Conservation (phyloP, 2,329 filamentous ascomycete genomes). For the Beauveria bassiana region DNA sequence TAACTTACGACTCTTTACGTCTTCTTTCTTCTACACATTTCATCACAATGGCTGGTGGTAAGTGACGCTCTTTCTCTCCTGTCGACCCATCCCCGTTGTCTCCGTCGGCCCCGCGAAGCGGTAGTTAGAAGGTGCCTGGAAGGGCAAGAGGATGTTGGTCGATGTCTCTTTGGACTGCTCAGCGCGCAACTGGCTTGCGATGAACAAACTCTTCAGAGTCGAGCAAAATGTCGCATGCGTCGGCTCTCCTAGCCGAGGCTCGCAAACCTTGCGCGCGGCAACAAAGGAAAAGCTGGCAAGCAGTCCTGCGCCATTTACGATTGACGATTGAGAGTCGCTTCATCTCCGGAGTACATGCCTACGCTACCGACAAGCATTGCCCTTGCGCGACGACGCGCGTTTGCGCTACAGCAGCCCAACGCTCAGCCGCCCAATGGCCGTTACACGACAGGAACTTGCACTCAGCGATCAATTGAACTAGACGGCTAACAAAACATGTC, state of each 20-base stretch:
- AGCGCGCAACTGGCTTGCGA: not conserved
- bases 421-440: not conserved
- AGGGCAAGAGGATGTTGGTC: not conserved
- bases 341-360: not conserved
- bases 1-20: slow-evolving; percentile 16
- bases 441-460: not conserved
- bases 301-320: not conserved
- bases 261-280: not conserved
- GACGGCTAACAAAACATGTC: slow-evolving; percentile 22
- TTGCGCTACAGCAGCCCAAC: not conserved
- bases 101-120: not conserved
- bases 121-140: not conserved
- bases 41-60: slow-evolving; percentile 39
- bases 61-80: slow-evolving; percentile 20
- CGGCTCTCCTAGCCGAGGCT: not conserved
- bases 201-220: not conserved
- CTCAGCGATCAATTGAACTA: slow-evolving; percentile 1
- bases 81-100: slow-evolving; percentile 4
- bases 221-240: slow-evolving; percentile 8
- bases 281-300: not conserved
- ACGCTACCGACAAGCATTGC: not conserved
- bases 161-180: not conserved
- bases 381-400: not conserved
- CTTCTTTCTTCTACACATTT: slow-evolving; percentile 14
- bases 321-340: not conserved